These are phyloP conservation scores for Coemansia sp. DNA, from an alignment of 192 early-diverging fungal genomes.

Conservation along the genomic window DNA sequence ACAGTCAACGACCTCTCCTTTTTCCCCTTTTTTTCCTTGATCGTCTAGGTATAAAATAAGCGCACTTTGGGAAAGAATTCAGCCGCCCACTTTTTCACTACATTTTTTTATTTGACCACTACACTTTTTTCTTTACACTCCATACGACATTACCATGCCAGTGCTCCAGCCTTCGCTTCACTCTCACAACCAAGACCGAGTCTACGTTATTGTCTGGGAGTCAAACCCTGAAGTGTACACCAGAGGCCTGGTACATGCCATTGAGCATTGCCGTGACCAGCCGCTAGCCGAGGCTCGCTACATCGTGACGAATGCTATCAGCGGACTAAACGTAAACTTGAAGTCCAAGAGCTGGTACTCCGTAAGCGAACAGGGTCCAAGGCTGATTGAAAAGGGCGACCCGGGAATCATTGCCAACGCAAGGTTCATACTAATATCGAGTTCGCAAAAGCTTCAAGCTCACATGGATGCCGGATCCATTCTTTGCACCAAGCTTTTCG, in stretches of 20 bases:
- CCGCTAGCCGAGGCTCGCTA: neutral
- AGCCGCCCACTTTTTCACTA: neutral
- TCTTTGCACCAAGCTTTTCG: neutral
- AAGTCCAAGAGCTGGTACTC: neutral
- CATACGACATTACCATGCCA: neutral
- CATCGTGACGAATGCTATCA: neutral
- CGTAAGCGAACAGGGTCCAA: neutral
- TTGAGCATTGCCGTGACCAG: neutral
- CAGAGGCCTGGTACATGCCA: neutral
- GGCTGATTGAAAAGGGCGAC: neutral
- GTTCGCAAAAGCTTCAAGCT: neutral
- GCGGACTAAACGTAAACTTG: neutral
- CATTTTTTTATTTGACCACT: neutral
- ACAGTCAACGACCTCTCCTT: neutral
- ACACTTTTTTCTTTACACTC: neutral
- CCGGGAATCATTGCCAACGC: neutral
- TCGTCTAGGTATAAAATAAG: neutral
- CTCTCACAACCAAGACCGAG: too few species aligned
- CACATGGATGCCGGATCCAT: neutral
- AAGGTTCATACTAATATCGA: neutral
- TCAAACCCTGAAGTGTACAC: neutral
- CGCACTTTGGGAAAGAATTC: neutral
- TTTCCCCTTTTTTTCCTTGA: neutral
- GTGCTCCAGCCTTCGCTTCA: neutral
- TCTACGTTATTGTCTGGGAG: conserved; percentile 6